These are phyloP conservation scores for Coniophora puteana DNA, from an alignment of 1,284 basidiomycete genomes.

Conservation along the genomic window DNA sequence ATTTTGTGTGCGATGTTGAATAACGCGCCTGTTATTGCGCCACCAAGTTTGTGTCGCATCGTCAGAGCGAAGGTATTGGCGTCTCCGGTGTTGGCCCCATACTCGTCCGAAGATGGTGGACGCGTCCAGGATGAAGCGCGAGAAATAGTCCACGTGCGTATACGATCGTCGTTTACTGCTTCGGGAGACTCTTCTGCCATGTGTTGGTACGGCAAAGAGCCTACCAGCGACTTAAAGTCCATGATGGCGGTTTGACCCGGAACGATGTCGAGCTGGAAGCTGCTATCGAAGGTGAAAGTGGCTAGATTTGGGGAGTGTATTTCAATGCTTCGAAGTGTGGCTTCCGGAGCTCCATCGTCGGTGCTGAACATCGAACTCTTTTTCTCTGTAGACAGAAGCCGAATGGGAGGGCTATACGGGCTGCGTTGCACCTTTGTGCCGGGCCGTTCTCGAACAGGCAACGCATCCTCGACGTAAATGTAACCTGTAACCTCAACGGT, in stretches of 20 bases:
- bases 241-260: slow-evolving; percentile 56
- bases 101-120: neutral
- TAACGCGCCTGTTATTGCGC: slow-evolving; percentile 47
- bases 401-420: slow-evolving; percentile 58
- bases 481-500: slow-evolving; percentile 48
- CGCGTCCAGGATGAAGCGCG: slow-evolving; percentile 16
- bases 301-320: slow-evolving; percentile 47
- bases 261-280: slow-evolving; percentile 29
- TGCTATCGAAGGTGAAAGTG: slow-evolving; percentile 49
- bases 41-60: slow-evolving; percentile 39
- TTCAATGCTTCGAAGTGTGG: slow-evolving; percentile 31
- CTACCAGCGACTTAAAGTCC: slow-evolving; percentile 49
- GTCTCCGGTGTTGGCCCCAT: too few relatives aligned
- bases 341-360: slow-evolving; percentile 19
- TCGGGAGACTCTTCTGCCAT: slow-evolving; percentile 45
- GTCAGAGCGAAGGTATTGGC: slow-evolving; percentile 16
- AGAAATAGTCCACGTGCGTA: slow-evolving; percentile 66
- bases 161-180: slow-evolving; percentile 57
- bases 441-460: slow-evolving; percentile 45
- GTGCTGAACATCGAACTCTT: slow-evolving; percentile 23
- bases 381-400: slow-evolving; percentile 47
- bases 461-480: slow-evolving; percentile 48
- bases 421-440: slow-evolving; percentile 35
- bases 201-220: slow-evolving; percentile 44
- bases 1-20: slow-evolving; percentile 45